These are phyloP conservation scores for Nitzschia palea DNA, from an alignment of 108 stramenopile genomes.

Conservation along the genomic window DNA sequence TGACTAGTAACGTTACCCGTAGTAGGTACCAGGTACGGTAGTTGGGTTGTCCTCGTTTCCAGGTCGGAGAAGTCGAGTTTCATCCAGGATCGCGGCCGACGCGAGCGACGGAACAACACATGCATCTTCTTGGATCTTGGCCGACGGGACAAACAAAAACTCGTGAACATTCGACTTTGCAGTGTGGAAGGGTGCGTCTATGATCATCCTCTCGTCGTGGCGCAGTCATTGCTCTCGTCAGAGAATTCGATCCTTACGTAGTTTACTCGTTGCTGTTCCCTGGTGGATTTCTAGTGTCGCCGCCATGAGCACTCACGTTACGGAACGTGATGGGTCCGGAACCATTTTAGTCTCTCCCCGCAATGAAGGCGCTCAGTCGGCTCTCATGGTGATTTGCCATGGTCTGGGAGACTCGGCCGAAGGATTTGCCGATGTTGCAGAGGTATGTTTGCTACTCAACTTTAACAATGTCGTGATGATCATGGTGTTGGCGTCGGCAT, in stretches of 20 bases:
- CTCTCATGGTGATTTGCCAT: slow-evolving; percentile 84
- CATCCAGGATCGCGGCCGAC: too few relatives aligned
- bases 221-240: neutral
- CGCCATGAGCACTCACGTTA: slow-evolving; percentile 30
- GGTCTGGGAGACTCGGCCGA: slow-evolving; percentile 92
- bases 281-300: slow-evolving; percentile 2
- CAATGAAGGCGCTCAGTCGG: slow-evolving; percentile 70
- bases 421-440: slow-evolving; percentile 62
- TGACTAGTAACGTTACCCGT: too few relatives aligned
- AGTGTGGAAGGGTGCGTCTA: too few relatives aligned
- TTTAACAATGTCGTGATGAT: too few relatives aligned
- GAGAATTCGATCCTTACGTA: neutral
- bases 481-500: neutral
- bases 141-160: neutral
- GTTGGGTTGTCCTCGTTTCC: too few relatives aligned
- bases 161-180: neutral
- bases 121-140: neutral
- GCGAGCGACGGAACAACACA: too few relatives aligned
- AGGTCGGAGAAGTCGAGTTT: too few relatives aligned
- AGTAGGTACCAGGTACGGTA: too few relatives aligned
- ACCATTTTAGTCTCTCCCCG: slow-evolving; percentile 71
- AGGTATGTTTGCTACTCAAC: slow-evolving; percentile 31
- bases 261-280: neutral
- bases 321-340: slow-evolving; percentile 55
- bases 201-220: neutral